phyloP scores from a whole-genome alignment of 257 asterid genomes.

The Nicotiana tabacum region DNA sequence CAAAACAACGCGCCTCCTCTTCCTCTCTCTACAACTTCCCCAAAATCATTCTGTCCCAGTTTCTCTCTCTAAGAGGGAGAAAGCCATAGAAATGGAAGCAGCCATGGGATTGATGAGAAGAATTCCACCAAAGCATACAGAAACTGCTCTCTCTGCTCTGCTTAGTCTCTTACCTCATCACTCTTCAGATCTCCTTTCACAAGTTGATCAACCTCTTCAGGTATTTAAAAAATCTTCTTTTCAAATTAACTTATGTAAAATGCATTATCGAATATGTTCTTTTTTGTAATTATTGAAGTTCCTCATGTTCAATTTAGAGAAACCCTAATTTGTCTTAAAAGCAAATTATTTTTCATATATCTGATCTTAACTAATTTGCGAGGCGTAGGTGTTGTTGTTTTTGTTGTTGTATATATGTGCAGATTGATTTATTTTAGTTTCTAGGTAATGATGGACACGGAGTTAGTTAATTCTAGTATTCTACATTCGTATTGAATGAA shows the following conservation, averaged over 20 bases:
- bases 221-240: constrained; percentile 20
- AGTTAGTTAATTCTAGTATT: background rate
- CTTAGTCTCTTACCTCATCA: constrained; percentile 86
- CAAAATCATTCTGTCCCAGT: background rate
- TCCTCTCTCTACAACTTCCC: background rate
- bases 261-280: background rate
- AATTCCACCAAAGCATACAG: constrained; percentile 85
- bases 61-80: constrained; percentile 11
- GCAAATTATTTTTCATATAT: background rate
- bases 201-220: constrained; percentile 98
- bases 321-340: background rate
- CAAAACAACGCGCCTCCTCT: constrained; percentile 16
- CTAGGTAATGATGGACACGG: background rate
- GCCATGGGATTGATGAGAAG: constrained; percentile 99
- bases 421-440: background rate
- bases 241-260: background rate
- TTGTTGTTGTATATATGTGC: background rate
- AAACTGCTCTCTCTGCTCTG: constrained; percentile 77
- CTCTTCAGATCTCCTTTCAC: constrained; percentile 96
- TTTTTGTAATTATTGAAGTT: background rate
- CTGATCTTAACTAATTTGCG: background rate
- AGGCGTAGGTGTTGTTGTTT: background rate
- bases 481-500: background rate
- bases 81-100: constrained; percentile 52
- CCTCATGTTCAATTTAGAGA: background rate